A percentile compares a stretch with the other conserved stretches of the same genome.
Conservation (phyloP, 2,329 filamentous ascomycete species). For the Diaporthe ampelina region DNA sequence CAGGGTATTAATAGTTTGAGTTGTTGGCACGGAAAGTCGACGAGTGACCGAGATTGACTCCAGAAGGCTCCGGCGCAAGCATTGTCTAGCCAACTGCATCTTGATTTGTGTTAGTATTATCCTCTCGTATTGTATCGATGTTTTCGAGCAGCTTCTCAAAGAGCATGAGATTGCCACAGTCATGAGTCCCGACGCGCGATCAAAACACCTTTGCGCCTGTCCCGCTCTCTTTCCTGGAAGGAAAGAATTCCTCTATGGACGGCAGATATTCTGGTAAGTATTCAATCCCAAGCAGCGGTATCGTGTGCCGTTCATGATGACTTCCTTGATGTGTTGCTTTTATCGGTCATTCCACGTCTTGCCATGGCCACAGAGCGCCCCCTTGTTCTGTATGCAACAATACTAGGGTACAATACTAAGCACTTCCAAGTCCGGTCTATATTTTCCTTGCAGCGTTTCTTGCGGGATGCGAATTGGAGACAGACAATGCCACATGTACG, state of each 20-base stretch:
- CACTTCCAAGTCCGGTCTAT: background rate
- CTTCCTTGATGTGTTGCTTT: background rate
- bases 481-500: background rate
- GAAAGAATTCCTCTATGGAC: background rate
- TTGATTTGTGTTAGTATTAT: background rate
- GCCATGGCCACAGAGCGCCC: background rate
- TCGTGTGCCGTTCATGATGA: no score
- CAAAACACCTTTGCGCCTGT: background rate
- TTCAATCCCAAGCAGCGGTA: background rate
- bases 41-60: background rate
- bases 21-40: background rate
- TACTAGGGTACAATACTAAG: slow-evolving; percentile 2
- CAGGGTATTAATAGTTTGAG: background rate
- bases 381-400: slow-evolving; percentile 8
- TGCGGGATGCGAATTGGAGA: background rate
- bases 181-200: background rate
- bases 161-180: background rate
- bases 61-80: background rate
- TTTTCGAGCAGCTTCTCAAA: slow-evolving; percentile 18
- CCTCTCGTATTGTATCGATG: background rate
- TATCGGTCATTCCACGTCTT: background rate
- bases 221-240: background rate
- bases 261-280: background rate
- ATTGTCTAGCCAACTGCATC: background rate
- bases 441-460: background rate